A percentile compares a stretch with the other conserved stretches of the same genome.
Conservation (phyloP, 352 stramenopile genomes). For the Globisporangium cystogenes region DNA sequence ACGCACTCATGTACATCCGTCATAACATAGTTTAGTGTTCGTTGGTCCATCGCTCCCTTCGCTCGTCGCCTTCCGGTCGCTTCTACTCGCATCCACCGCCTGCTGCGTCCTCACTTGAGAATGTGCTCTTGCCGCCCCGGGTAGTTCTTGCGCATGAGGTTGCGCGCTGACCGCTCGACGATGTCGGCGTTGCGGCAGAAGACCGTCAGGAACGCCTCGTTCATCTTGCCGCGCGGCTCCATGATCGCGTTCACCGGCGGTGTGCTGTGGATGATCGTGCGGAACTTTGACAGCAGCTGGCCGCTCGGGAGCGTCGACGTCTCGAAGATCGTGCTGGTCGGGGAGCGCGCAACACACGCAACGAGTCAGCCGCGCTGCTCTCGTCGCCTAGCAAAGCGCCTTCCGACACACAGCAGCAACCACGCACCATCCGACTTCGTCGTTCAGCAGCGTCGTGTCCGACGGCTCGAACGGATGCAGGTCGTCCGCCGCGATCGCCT, state of each 20-base stretch:
- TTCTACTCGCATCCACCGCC: too few species aligned
- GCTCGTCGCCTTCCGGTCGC: too few species aligned
- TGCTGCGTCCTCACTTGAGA: not conserved
- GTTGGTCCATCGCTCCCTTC: not conserved
- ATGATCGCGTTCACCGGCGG: slow-evolving; percentile 58
- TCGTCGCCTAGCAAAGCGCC: not conserved
- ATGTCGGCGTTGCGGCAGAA: slow-evolving; percentile 74
- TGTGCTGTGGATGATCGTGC: slow-evolving; percentile 65
- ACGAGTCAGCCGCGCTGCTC: not conserved
- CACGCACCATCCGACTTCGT: slow-evolving; percentile 73
- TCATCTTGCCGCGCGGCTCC: slow-evolving; percentile 64
- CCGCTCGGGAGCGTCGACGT: slow-evolving; percentile 44
- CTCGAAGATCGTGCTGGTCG: slow-evolving; percentile 61
- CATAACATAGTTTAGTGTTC: not conserved
- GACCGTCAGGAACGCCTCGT: slow-evolving; percentile 72
- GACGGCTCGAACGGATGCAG: slow-evolving; percentile 57
- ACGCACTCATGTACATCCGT: not conserved
- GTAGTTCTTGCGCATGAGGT: slow-evolving; percentile 51
- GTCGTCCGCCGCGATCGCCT: slow-evolving; percentile 59
- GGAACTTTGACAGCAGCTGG: slow-evolving; percentile 46
- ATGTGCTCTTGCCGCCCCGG: slow-evolving; percentile 18
- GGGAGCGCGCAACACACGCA: not conserved
- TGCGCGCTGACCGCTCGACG: slow-evolving; percentile 56
- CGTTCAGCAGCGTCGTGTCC: slow-evolving; percentile 59
- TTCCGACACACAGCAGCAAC: not conserved